Conservation (phyloP, 352 stramenopile genomes). For the Pythium rhizo-oryzae region DNA sequence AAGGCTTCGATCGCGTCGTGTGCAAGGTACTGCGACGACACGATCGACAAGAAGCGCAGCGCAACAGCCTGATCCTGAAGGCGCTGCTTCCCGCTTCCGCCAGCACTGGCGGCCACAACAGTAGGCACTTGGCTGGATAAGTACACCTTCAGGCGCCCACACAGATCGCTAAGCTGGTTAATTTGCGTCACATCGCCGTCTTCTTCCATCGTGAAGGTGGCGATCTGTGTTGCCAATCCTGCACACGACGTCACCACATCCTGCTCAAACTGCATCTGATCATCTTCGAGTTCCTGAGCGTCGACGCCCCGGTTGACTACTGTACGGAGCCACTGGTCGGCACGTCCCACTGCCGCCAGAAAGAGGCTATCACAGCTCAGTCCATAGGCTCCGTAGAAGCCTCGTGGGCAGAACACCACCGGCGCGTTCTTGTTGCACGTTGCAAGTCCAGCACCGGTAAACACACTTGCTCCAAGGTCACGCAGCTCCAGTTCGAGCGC, state of each 20-base stretch:
- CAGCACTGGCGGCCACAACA: not conserved
- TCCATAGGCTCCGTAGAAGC: conserved; percentile 21
- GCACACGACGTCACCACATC: conserved; percentile 18
- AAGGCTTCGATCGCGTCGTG: conserved; percentile 27
- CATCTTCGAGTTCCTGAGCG: conserved; percentile 20
- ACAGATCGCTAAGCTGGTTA: conserved; percentile 22
- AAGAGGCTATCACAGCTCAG: conserved; percentile 14
- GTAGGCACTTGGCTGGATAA: not conserved
- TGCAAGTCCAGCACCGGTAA: conserved; percentile 19
- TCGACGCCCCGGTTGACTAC: not conserved
- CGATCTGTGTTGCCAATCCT: conserved; percentile 20
- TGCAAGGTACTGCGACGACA: conserved; percentile 20
- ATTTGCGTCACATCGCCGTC: conserved; percentile 16
- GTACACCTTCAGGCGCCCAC: conserved; percentile 18
- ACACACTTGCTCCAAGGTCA: conserved; percentile 19
- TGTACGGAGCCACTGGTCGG: conserved; percentile 11
- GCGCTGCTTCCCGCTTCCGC: not conserved
- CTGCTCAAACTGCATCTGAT: conserved; percentile 27
- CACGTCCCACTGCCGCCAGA: conserved; percentile 7
- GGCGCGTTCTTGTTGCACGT: not conserved
- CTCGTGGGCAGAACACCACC: conserved; percentile 19
- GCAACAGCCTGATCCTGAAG: conserved; percentile 25
- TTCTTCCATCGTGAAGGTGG: conserved; percentile 29
- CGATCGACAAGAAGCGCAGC: conserved; percentile 25
- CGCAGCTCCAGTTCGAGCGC: conserved; percentile 22